Base-by-base conservation (phyloP, 2,329 filamentous ascomycete species). In the Dichotomopilus funicola region DNA sequence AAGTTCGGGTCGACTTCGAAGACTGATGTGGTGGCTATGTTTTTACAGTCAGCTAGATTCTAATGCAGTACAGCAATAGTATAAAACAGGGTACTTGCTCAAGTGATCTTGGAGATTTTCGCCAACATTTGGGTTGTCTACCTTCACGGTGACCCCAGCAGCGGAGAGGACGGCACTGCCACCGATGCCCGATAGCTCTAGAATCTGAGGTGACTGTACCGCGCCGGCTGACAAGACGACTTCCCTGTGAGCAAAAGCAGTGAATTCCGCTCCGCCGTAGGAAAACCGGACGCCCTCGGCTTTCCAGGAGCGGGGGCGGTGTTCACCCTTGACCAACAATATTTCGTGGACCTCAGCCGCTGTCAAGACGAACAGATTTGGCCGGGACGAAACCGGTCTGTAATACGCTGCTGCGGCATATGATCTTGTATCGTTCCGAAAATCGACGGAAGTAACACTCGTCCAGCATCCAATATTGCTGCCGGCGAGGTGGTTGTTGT, bases 1-100 rank as follows among this genome's bases (percentile, higher is more conserved):
- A 76, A 64, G 4, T 62, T 64, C 8, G 73, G 67, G 53, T 76
- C 72, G 36, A 78, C 72, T 53, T 78, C 75, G 19, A 74, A 76
- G 37, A 78, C 68, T 40, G 70, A 70, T 5, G 70, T 66, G 2
- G 73, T 51, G 56, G 38, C 49, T 59, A 49, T 19, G 33, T 13
- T 35, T 19, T 36, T 5, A 13, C 11, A 46, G 19, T 36, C 11
- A 46, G 44, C 11, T 1, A 5, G 4, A 13, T 35, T 7, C 40
- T n/a, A 8, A 10, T 7, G 33, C 4, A 36, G 33, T 5, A 5
- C 7, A 6, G 35, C 2, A 45, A 11, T 2, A 8, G 6, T 12
- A n/a, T 7, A 12, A 5, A 5, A 27, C 33, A 34, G 5, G 11
- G 45, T 77, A 75, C 47, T 69, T 59, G 53, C 65, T 70, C 56